These are phyloP conservation scores for Epichloe hybrida DNA, from an alignment of 2,329 filamentous ascomycete genomes.

Conservation along the genomic window DNA sequence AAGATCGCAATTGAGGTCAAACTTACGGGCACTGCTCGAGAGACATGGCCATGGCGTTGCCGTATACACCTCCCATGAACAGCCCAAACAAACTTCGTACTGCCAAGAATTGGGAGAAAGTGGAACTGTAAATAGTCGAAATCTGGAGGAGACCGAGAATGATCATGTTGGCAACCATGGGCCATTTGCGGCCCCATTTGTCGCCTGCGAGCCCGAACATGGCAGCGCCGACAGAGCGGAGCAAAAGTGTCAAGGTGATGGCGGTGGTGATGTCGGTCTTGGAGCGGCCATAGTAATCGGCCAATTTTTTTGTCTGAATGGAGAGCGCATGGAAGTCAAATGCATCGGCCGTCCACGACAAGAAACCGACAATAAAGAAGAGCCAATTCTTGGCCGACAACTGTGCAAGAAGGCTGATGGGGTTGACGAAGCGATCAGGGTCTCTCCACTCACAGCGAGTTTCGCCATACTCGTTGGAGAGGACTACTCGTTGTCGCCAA, in stretches of 20 bases:
- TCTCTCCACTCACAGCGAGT: constrained; percentile 53
- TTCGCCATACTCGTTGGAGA: constrained; percentile 52
- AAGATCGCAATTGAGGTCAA: no score
- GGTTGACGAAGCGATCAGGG: constrained; percentile 55
- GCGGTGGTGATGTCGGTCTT: constrained; percentile 60
- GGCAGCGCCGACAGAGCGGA: constrained; percentile 62
- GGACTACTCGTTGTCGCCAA: constrained; percentile 61
- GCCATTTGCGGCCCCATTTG: constrained; percentile 70
- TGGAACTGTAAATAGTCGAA: constrained; percentile 62
- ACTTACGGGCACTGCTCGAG: constrained; percentile 57
- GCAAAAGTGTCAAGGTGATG: constrained; percentile 61
- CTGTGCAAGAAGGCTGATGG: constrained; percentile 52
- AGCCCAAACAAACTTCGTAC: constrained; percentile 61
- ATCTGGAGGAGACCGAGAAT: constrained; percentile 54
- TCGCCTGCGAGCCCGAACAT: constrained; percentile 67
- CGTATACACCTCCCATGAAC: constrained; percentile 73
- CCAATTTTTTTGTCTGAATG: constrained; percentile 63
- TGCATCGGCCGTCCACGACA: constrained; percentile 68
- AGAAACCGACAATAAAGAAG: constrained; percentile 62
- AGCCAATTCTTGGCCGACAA: constrained; percentile 56
- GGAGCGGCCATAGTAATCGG: constrained; percentile 32
- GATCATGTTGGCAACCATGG: constrained; percentile 70
- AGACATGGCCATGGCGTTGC: constrained; percentile 66
- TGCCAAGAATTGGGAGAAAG: constrained; percentile 61
- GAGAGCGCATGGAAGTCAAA: constrained; percentile 75